phyloP scores from a whole-genome alignment of 1,284 basidiomycete genomes.

The Heterobasidion parviporum region DNA sequence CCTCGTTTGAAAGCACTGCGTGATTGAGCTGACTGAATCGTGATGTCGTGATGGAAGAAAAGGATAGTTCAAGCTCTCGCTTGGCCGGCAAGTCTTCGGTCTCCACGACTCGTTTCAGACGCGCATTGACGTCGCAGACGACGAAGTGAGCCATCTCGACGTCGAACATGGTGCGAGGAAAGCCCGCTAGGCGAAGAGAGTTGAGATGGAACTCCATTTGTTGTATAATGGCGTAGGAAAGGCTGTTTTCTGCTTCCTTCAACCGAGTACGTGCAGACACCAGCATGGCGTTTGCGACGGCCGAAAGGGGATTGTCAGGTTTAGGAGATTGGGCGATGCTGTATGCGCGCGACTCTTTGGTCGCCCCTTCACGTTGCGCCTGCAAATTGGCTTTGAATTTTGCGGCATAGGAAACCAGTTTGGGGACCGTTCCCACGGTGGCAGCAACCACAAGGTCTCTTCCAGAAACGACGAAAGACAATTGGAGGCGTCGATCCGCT shows the following conservation, averaged over 20 bases:
- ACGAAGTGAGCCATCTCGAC: conserved; percentile 66
- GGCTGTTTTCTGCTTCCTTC: conserved; percentile 50
- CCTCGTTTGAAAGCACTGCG: conserved; percentile 28
- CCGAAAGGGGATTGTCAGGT: conserved; percentile 70
- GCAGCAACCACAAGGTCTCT: conserved; percentile 63
- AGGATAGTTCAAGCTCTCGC: conserved; percentile 60
- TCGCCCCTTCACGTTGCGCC: conserved; percentile 64
- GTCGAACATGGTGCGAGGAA: conserved; percentile 69
- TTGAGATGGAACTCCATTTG: conserved; percentile 63
- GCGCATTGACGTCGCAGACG: conserved; percentile 56
- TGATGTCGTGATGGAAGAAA: conserved; percentile 68
- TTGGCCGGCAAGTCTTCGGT: conserved; percentile 38
- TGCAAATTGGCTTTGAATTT: conserved; percentile 69
- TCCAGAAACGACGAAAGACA: conserved; percentile 73
- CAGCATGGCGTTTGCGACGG: conserved; percentile 78
- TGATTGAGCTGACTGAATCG: conserved; percentile 54
- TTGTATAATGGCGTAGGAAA: conserved; percentile 59
- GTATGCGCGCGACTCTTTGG: conserved; percentile 67
- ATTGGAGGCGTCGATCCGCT: conserved; percentile 52
- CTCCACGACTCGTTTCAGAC: conserved; percentile 53
- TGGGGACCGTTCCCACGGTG: conserved; percentile 69
- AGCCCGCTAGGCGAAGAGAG: conserved; percentile 57
- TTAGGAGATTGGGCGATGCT: conserved; percentile 54
- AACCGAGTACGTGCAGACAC: conserved; percentile 62
- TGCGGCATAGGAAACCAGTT: conserved; percentile 61